phyloP scores from a whole-genome alignment of 2,329 filamentous ascomycete species.

The Dothideomycetes sp. region DNA sequence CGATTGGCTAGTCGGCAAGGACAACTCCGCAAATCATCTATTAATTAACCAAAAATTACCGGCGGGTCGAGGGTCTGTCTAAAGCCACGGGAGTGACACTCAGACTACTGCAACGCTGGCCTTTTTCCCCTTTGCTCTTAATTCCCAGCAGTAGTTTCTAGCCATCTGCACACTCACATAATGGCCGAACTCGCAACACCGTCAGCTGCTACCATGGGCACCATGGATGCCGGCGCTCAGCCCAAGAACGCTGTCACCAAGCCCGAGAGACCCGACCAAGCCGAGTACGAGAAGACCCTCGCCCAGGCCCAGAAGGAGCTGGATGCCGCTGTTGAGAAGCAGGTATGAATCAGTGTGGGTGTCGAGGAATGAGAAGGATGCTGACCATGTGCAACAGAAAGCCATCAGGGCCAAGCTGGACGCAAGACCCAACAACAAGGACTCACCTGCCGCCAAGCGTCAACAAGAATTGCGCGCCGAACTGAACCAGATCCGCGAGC shows the following conservation, averaged over 20 bases:
- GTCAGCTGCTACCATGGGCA: conserved; percentile 27
- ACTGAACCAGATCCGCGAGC: conserved; percentile 72
- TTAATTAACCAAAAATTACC: conserved; percentile 3
- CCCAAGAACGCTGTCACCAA: conserved; percentile 39
- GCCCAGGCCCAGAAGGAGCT: conserved; percentile 81
- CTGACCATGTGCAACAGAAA: conserved; percentile 49
- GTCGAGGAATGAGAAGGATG: too few relatives aligned
- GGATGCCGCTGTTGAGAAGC: conserved; percentile 61
- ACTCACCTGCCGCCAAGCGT: conserved; percentile 70
- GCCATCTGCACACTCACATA: conserved; percentile 9
- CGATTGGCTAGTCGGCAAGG: conserved; percentile 1
- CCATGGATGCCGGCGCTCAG: conserved; percentile 24
- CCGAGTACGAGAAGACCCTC: conserved; percentile 68
- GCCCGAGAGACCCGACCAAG: conserved; percentile 82
- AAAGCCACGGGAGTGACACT: not conserved
- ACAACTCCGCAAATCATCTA: not conserved
- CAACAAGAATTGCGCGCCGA: conserved; percentile 77
- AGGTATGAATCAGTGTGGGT: conserved; percentile 39
- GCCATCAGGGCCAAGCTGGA: conserved; percentile 84
- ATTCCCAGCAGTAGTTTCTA: conserved; percentile 1
- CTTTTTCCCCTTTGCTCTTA: conserved; percentile 7
- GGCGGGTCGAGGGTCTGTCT: conserved; percentile 2
- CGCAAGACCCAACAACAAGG: conserved; percentile 72
- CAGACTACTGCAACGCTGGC: conserved; percentile 9
- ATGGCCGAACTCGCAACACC: conserved; percentile 31